Evolutionary conservation across 2,329 filamentous ascomycete genomes (phyloP), one percentile per base, ranked within the genome.

Genomic region (Thelonectria rubi): DNA sequence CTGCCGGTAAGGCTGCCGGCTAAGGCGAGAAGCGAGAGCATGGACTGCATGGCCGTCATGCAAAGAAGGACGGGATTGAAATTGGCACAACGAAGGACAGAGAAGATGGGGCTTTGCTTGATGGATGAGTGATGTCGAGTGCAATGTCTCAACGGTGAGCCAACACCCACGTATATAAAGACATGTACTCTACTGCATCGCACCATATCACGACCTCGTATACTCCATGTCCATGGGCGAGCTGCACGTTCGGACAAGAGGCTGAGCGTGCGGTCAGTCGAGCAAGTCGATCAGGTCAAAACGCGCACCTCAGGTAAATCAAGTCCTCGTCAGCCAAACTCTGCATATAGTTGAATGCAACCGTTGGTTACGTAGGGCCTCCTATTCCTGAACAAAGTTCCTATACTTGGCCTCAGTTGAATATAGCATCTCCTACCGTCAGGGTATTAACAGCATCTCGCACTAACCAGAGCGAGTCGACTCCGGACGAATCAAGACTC

Each of bases 1-100:
- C 34, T 51, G 32, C 8, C 10, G 30, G 55, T 43, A 52, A 58
- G 48, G 32, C 40, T 39, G 12, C 55, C 47, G 18, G 47, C 47
- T 21, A 57, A 24, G 26, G 51, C 3, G 18, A 57, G 26, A 39
- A 50, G 32, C 8, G 47, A 45, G 15, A 34, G 43, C 55, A 57
- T 57, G 10, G 37, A 30, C 26, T 30, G 26, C 26, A 30, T 50
- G 43, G 21, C 11, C 4, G 21, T 32, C 32, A 14, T 43, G 24
- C 1, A 17, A n/a, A 24, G 15, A 34, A 18, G 9, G 11, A 14
- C 2, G 12, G 32, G 17, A 21, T 5, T 43, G 45, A 12, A 47
- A 50, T 14, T 18, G 12, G 9, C 15, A 21, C 14, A 45, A 24
- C 26, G 18, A 51, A 39, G 20, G 47, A 46, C 14, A 9, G 48